A percentile compares a stretch with the other conserved stretches of the same genome.
Conservation (phyloP, 1,284 basidiomycete genomes). For the Gymnopus androsaceus region DNA sequence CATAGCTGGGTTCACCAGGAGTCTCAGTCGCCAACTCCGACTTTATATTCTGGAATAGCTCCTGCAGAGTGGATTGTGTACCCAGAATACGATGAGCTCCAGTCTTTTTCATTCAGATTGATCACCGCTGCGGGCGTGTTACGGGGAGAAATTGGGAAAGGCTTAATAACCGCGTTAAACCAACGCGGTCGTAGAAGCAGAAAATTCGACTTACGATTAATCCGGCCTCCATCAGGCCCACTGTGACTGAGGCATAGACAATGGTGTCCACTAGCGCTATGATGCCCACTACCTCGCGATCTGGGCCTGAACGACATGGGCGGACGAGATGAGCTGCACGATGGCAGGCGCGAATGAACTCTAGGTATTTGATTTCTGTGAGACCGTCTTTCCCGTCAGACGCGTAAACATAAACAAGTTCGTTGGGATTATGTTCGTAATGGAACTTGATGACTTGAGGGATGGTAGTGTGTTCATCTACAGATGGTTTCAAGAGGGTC, state of each 20-base stretch:
- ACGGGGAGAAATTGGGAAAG: slow-evolving; percentile 37
- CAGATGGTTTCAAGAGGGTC: no score
- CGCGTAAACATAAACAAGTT: no score
- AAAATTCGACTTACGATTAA: slow-evolving; percentile 23
- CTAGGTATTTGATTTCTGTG: slow-evolving; percentile 6
- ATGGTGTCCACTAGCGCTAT: slow-evolving; percentile 33
- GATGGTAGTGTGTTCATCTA: no score
- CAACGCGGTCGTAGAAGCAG: background rate
- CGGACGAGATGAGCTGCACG: slow-evolving; percentile 31
- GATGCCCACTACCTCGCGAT: slow-evolving; percentile 32
- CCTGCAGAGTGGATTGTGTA: slow-evolving; percentile 26
- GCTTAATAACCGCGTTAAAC: slow-evolving; percentile 19
- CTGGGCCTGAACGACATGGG: slow-evolving; percentile 25
- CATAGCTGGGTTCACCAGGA: slow-evolving; percentile 17
- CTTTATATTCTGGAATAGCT: slow-evolving; percentile 28
- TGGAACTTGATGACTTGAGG: no score
- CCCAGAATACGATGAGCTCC: slow-evolving; percentile 33
- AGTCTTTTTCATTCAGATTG: slow-evolving; percentile 33
- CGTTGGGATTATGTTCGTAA: no score
- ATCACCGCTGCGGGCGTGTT: slow-evolving; percentile 35
- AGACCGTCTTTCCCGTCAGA: no score
- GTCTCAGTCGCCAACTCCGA: slow-evolving; percentile 17
- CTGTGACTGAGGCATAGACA: slow-evolving; percentile 32
- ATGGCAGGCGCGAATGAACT: slow-evolving; percentile 17
- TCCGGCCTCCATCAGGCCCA: slow-evolving; percentile 34